A percentile compares a stretch with the other conserved stretches of the same genome.
phyloP scores from a whole-genome alignment of 1,139 yeast species.

The Lodderomyces metapsilosis region DNA sequence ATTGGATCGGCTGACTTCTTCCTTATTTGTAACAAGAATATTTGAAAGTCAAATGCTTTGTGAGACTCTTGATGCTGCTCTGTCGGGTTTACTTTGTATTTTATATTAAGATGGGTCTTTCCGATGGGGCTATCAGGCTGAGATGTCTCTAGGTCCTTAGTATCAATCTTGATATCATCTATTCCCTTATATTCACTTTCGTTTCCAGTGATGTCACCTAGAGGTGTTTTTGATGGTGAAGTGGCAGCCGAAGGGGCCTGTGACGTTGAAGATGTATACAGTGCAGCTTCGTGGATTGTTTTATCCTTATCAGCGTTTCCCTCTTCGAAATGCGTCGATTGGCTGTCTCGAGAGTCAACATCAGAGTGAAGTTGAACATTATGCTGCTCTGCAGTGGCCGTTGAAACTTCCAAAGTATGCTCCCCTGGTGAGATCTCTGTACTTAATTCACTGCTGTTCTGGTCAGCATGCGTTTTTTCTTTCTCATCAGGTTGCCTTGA shows the following conservation, averaged over 20 bases:
- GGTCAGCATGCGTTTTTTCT: neutral
- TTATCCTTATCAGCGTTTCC: neutral
- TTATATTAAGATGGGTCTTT: conserved; percentile 4
- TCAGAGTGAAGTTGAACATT: neutral
- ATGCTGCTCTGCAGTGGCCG: neutral
- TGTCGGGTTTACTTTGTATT: conserved; percentile 20
- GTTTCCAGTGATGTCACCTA: conserved; percentile 4
- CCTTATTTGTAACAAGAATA: conserved; percentile 69
- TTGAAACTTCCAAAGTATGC: neutral
- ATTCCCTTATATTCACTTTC: conserved; percentile 4
- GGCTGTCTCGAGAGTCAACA: neutral
- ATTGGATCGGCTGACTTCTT: conserved; percentile 84
- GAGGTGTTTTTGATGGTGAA: neutral
- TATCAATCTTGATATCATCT: conserved; percentile 4
- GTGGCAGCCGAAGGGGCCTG: neutral
- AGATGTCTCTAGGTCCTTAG: neutral
- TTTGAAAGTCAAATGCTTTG: conserved; percentile 76
- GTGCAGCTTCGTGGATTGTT: neutral
- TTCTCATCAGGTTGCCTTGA: neutral
- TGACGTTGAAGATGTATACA: neutral
- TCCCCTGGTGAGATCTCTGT: neutral
- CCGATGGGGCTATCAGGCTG: neutral
- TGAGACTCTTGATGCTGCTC: conserved; percentile 43
- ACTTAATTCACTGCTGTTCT: no score
- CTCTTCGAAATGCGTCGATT: neutral